These are phyloP conservation scores for Misopates orontium DNA, from an alignment of 257 asterid species.

Conservation along the genomic window DNA sequence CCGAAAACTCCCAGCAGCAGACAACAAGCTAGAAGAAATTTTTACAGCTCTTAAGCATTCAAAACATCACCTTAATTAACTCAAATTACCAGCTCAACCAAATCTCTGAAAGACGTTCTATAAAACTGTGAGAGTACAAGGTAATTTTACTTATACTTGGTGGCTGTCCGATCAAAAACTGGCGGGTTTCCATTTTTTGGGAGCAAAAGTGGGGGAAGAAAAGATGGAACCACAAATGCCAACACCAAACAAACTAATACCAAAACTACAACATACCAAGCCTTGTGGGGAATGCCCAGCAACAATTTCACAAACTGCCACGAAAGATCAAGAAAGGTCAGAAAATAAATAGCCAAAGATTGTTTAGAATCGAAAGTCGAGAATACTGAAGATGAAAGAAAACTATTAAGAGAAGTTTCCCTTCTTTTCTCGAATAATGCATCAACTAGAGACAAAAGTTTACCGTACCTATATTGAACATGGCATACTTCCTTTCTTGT, in stretches of 20 bases:
- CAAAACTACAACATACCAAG: slow-evolving; percentile 70
- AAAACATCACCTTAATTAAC: too few relatives aligned
- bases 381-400: background rate
- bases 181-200: slow-evolving; percentile 46
- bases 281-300: slow-evolving; percentile 74
- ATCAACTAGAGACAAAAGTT: slow-evolving; percentile 1
- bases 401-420: background rate
- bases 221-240: slow-evolving; percentile 58
- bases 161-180: slow-evolving; percentile 23
- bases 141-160: slow-evolving; percentile 50
- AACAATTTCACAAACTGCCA: slow-evolving; percentile 86
- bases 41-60: too few relatives aligned
- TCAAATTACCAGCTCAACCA: too few relatives aligned
- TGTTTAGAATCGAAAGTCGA: background rate
- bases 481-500: slow-evolving; percentile 51
- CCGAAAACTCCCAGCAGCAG: too few relatives aligned
- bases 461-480: slow-evolving; percentile 63
- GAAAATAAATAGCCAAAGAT: slow-evolving; percentile 10
- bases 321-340: slow-evolving; percentile 16
- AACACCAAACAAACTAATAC: slow-evolving; percentile 59
- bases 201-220: slow-evolving; percentile 64
- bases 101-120: too few relatives aligned
- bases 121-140: background rate
- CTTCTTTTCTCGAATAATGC: background rate
- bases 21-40: too few relatives aligned